These are phyloP conservation scores for Davidsoniella neocaledoniae DNA, from an alignment of 2,329 filamentous ascomycete species.

Conservation along the genomic window DNA sequence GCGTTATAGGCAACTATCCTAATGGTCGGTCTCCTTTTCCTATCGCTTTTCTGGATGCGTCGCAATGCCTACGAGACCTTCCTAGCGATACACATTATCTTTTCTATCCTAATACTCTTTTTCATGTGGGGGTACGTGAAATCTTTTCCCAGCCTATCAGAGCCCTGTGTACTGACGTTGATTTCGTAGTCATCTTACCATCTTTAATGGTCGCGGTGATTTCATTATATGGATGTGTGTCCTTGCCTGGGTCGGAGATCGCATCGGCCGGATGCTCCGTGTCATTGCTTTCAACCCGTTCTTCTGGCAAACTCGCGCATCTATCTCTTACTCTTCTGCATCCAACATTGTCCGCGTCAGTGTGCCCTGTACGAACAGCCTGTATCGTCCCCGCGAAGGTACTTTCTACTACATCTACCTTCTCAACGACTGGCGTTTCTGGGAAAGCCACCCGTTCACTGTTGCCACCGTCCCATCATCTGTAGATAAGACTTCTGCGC, in stretches of 20 bases:
- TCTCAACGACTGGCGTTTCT: slow-evolving; percentile 23
- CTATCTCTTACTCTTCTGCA: slow-evolving; percentile 20
- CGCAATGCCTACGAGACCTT: slow-evolving; percentile 36
- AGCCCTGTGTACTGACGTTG: slow-evolving; percentile 14
- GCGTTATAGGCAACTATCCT: slow-evolving; percentile 22
- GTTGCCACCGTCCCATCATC: slow-evolving; percentile 20
- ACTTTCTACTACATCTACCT: slow-evolving; percentile 30
- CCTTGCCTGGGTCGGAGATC: slow-evolving; percentile 32
- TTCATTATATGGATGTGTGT: slow-evolving; percentile 32
- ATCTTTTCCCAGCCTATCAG: neutral
- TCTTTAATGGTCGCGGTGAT: slow-evolving; percentile 33
- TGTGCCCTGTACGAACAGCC: slow-evolving; percentile 20
- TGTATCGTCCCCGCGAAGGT: slow-evolving; percentile 23
- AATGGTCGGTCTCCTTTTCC: slow-evolving; percentile 28
- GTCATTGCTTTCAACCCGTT: slow-evolving; percentile 24
- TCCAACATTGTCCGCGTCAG: slow-evolving; percentile 27
- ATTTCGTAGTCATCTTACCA: slow-evolving; percentile 30
- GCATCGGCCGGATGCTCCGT: slow-evolving; percentile 27
- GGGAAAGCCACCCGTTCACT: slow-evolving; percentile 36
- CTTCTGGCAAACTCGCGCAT: slow-evolving; percentile 21
- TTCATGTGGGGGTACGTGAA: slow-evolving; percentile 34
- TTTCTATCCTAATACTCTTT: slow-evolving; percentile 32
- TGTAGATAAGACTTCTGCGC: slow-evolving; percentile 10
- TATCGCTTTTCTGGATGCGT: slow-evolving; percentile 35
- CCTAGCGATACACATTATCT: slow-evolving; percentile 31